Conservation (phyloP, 1,139 yeast genomes). For the Diutina pseudorugosa region DNA sequence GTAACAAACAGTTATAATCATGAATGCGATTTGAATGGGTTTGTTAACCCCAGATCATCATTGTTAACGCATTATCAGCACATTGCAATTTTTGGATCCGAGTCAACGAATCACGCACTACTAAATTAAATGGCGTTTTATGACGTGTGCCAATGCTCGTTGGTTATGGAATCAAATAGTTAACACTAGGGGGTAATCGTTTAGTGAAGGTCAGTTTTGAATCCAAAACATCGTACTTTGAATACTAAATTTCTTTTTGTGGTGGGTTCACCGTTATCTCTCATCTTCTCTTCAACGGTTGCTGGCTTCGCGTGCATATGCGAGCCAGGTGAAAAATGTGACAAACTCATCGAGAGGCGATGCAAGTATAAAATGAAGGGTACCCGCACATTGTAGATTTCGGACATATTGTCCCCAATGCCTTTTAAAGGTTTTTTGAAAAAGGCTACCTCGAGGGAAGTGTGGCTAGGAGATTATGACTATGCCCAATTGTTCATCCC, state of each 20-base stretch:
- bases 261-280: not conserved
- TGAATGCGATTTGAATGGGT: not conserved
- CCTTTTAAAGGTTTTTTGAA: not conserved
- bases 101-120: not conserved
- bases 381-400: not conserved
- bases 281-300: not conserved
- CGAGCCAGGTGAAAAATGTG: not conserved
- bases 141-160: too few relatives aligned
- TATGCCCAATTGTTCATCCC: not conserved
- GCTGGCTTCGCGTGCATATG: not conserved
- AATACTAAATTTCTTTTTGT: not conserved
- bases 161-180: too few relatives aligned
- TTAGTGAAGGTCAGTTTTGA: too few relatives aligned
- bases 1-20: not conserved
- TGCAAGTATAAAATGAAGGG: not conserved
- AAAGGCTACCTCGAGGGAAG: constrained; percentile 1
- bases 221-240: too few relatives aligned
- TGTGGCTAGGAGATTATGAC: constrained; percentile 1
- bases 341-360: not conserved
- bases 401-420: not conserved
- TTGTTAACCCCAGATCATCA: not conserved
- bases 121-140: not conserved
- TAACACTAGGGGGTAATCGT: too few relatives aligned
- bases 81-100: not conserved
- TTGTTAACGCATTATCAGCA: not conserved